These are phyloP conservation scores for Hyaloscypha variabilis DNA, from an alignment of 495 filamentous ascomycete genomes.

Conservation along the genomic window DNA sequence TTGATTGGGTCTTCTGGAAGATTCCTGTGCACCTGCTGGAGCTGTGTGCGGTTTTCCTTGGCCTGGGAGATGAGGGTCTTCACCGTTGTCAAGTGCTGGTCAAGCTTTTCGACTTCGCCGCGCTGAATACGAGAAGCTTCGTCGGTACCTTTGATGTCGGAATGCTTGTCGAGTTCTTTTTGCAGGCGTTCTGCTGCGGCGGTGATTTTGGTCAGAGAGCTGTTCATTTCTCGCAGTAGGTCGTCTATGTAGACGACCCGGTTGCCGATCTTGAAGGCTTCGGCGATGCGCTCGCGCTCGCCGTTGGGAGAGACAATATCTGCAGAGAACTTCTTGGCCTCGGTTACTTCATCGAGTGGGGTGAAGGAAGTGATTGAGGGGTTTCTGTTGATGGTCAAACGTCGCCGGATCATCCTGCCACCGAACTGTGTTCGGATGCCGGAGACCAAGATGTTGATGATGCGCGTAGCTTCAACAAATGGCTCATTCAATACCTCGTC, in stretches of 20 bases:
- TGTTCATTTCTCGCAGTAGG: constrained; percentile 4
- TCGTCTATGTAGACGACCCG: neutral
- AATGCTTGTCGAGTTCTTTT: constrained; percentile 1
- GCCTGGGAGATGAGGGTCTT: neutral
- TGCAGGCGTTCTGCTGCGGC: neutral
- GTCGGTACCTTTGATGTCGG: neutral
- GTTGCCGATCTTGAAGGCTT: constrained; percentile 7
- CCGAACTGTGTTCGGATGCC: neutral
- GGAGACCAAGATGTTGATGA: neutral
- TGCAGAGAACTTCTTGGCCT: neutral
- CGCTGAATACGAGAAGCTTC: neutral
- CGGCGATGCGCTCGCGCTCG: neutral
- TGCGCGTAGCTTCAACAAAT: constrained; percentile 5
- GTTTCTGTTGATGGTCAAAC: neutral
- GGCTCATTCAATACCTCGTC: constrained; percentile 4
- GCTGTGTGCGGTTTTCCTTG: neutral
- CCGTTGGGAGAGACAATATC: neutral
- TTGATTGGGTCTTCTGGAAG: constrained; percentile 5
- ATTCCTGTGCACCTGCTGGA: neutral
- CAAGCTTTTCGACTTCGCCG: neutral
- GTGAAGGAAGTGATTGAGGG: constrained; percentile 1
- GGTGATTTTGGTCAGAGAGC: constrained; percentile 2
- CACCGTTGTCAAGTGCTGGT: neutral
- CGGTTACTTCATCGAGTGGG: constrained; percentile 2
- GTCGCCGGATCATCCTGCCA: neutral